Evolutionary conservation across 805 yeast species (phyloP), one percentile per base, ranked within the genome.

Genomic region (Zygosaccharomyces siamensis): DNA sequence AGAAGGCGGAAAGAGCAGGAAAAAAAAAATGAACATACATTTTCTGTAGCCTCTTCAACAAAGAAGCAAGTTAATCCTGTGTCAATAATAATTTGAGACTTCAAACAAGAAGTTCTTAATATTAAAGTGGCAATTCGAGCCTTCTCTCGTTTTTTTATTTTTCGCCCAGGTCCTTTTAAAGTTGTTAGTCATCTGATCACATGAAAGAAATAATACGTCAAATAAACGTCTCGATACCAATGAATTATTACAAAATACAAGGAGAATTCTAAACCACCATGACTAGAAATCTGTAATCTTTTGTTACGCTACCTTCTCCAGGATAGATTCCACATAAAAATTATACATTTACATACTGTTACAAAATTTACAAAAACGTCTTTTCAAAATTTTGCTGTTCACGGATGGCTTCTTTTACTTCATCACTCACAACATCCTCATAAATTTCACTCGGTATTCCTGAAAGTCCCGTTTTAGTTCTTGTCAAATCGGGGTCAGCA

Each of bases 371-470:
- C 14, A 27, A n/a, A 14, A 31, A 14, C n/a, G 36, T 41, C 43
- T 39, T 60, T 66, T 83, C 89, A 45, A 71, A 72, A 28, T 63
- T 61, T 56, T 80, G 83, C 63, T 86, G 95, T 39, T 73, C 74
- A 44, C 77, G 56, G 46, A 88, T 83, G 1, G 89, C 93, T 24
- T 66, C 57, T 57, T 72, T 75, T 1, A 78, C 72, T 6, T 80
- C 83, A 31, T 78, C 84, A 53, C 75, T 80, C 8, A 80, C 80
- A 20, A 77, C 58, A 26, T 72, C 85, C 8, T 75, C 81, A 52
- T 82, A 83, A 0, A 89, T 60, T 8, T 76, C 80, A 12, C 67
- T 59, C 1, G 86, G 80, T 2, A 89, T 80, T 48, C 76, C 72
- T 3, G 66, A 64, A 54, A 89, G 71, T 0, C 96, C 96, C 0